A percentile compares a stretch with the other conserved stretches of the same genome.
Conservation (phyloP, 176 grass and related monocot genomes). For the Canna indica region DNA sequence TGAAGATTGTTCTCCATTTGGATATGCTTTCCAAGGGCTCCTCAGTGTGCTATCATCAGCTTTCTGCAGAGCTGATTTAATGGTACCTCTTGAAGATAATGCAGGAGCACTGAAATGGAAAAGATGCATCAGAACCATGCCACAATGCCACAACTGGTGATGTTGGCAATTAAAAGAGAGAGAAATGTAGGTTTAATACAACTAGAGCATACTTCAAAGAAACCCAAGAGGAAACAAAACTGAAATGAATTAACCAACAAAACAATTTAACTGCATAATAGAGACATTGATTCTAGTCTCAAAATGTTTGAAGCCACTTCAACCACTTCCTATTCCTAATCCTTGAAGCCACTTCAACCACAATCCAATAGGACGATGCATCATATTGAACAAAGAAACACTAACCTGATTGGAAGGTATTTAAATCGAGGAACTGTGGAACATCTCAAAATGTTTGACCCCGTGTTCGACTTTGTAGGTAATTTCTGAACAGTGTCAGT, state of each 20-base stretch:
- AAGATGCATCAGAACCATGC: slow-evolving; percentile 16
- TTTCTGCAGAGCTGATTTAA: slow-evolving; percentile 53
- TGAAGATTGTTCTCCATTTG: slow-evolving; percentile 55
- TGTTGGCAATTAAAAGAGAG: background rate
- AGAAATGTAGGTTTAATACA: background rate
- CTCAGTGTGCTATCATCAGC: slow-evolving; percentile 44
- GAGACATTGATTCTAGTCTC: too few species aligned
- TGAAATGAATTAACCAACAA: background rate
- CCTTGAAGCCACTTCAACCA: background rate
- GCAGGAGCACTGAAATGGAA: slow-evolving; percentile 64
- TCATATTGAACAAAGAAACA: slow-evolving; percentile 1
- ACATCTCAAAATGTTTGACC: slow-evolving; percentile 95
- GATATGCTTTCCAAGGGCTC: slow-evolving; percentile 75
- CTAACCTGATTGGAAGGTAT: slow-evolving; percentile 96
- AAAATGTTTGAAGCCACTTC: background rate
- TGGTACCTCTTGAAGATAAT: slow-evolving; percentile 56
- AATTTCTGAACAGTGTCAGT: slow-evolving; percentile 69
- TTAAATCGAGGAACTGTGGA: slow-evolving; percentile 96
- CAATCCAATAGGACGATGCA: background rate
- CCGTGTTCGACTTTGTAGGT: slow-evolving; percentile 87
- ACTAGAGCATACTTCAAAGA: background rate
- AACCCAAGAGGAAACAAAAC: background rate
- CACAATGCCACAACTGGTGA: slow-evolving; percentile 2
- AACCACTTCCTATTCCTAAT: background rate
- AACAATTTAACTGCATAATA: too few species aligned